Evolutionary conservation across 73 alveolate species (phyloP).

Genomic region (Stentor coeruleus): DNA sequence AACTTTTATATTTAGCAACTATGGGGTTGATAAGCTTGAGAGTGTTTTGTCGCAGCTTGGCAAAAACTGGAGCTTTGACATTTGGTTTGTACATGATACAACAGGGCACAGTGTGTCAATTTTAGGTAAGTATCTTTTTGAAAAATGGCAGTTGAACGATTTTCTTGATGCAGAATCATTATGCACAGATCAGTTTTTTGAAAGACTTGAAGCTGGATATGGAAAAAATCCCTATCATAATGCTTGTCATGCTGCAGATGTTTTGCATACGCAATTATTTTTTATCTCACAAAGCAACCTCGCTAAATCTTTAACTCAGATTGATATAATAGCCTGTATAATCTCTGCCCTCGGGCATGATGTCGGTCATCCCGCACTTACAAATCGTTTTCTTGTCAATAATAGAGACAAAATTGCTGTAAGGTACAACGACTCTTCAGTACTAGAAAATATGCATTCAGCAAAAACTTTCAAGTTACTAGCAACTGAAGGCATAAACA

Average conservation of each 20-base stretch:
- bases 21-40: conserved; percentile 17
- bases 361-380: conserved; percentile 26
- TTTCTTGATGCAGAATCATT: background rate
- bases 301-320: background rate
- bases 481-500: no score
- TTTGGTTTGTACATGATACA: conserved; percentile 3
- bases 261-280: background rate
- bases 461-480: no score
- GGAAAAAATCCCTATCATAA: conserved; percentile 27
- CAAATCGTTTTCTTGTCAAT: conserved; percentile 24
- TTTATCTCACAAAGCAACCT: background rate
- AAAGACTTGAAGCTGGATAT: background rate
- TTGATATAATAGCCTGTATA: conserved; percentile 3
- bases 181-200: conserved; percentile 1
- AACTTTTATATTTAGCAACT: background rate
- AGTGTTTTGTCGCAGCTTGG: conserved; percentile 15
- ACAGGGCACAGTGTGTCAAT: conserved; percentile 14
- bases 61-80: conserved; percentile 32
- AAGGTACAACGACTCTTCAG: no score
- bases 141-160: background rate
- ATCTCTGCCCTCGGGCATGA: conserved; percentile 30
- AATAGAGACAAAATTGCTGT: conserved; percentile 15
- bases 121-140: conserved; percentile 7
- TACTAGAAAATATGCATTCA: no score
- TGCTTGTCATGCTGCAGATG: conserved; percentile 24